These are phyloP conservation scores for Curvularia eragrostidis DNA, from an alignment of 2,329 filamentous ascomycete species.

Conservation along the genomic window DNA sequence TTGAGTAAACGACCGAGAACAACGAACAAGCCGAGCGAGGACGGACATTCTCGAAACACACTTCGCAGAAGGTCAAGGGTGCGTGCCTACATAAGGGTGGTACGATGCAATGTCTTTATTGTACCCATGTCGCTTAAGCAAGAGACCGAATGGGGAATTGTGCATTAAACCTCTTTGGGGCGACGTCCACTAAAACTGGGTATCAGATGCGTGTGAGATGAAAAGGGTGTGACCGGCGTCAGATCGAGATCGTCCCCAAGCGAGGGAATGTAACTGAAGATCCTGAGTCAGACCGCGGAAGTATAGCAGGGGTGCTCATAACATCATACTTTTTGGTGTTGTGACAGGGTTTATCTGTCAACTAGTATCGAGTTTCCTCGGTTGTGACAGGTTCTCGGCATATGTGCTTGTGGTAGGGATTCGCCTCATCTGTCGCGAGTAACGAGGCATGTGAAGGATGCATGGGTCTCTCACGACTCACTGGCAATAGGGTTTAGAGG, in stretches of 20 bases:
- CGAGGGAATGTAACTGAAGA: constrained; percentile 10
- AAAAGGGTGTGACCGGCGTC: constrained; percentile 17
- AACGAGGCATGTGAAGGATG: constrained; percentile 9
- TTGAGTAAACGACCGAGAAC: constrained; percentile 8
- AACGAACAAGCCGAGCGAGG: constrained; percentile 7
- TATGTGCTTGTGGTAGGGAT: constrained; percentile 12
- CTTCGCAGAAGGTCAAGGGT: constrained; percentile 11
- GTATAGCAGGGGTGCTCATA: constrained; percentile 12
- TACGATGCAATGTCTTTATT: constrained; percentile 25
- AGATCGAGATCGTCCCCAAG: constrained; percentile 21
- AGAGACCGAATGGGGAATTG: constrained; percentile 13
- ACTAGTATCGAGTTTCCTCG: constrained; percentile 6
- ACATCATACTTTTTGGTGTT: constrained; percentile 10
- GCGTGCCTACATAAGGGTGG: constrained; percentile 21
- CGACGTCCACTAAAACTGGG: constrained; percentile 13
- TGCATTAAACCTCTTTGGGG: constrained; percentile 21
- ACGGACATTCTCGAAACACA: constrained; percentile 22
- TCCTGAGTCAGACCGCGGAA: constrained; percentile 13
- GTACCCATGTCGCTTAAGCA: constrained; percentile 29
- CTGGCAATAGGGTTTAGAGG: constrained; percentile 6
- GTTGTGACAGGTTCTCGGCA: constrained; percentile 8
- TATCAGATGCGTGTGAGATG: constrained; percentile 22
- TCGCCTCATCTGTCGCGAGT: constrained; percentile 8
- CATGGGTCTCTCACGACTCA: constrained; percentile 2
- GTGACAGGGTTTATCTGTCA: constrained; percentile 6